phyloP scores from a whole-genome alignment of 208 protist genomes.

The Leishmania gerbilli region DNA sequence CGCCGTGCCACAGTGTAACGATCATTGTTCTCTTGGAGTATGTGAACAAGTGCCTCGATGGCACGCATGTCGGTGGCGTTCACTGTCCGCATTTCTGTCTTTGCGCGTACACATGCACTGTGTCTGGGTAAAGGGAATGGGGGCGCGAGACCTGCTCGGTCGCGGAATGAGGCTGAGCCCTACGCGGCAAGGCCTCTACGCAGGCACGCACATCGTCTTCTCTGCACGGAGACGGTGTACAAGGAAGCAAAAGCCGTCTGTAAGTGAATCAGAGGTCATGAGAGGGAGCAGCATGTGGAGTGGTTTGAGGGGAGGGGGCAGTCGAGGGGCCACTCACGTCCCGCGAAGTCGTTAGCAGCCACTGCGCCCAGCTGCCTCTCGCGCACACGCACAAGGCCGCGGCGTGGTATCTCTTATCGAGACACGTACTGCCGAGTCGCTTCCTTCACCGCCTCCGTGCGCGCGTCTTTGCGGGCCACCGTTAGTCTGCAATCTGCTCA shows the following conservation, averaged over 20 bases:
- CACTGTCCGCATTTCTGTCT: neutral
- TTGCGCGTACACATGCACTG: neutral
- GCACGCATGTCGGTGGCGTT: neutral
- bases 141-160: neutral
- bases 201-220: no score
- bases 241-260: no score
- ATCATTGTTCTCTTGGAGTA: neutral
- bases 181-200: neutral
- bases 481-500: conserved; percentile 38
- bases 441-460: neutral
- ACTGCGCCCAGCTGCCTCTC: neutral
- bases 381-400: neutral
- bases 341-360: neutral
- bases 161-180: no score
- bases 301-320: no score
- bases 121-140: neutral
- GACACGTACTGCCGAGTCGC: neutral
- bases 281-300: no score
- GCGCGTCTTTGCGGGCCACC: neutral
- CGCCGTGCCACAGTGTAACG: neutral
- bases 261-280: no score
- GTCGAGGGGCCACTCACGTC: no score
- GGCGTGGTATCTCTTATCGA: neutral
- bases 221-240: no score
- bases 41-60: neutral